Evolutionary conservation across 2,329 filamentous ascomycete genomes (phyloP).

Genomic region (Alternaria alternata): DNA sequence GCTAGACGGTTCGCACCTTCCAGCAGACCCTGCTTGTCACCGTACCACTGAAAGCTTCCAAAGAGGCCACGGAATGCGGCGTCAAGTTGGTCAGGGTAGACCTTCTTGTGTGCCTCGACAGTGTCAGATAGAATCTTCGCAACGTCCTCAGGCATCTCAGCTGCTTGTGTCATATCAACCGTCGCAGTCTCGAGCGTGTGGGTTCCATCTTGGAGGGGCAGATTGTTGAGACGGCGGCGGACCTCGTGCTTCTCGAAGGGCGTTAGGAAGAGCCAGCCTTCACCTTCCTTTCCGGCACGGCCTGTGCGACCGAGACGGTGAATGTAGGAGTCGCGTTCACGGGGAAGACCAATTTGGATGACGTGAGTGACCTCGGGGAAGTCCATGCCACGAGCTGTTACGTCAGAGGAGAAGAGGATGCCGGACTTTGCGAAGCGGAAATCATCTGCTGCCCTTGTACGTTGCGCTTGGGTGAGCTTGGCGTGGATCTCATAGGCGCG

Average conservation of each 20-base stretch:
- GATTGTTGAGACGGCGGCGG: constrained; percentile 61
- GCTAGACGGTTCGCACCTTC: constrained; percentile 56
- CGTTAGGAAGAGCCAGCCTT: constrained; percentile 73
- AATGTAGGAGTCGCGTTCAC: constrained; percentile 58
- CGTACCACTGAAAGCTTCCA: constrained; percentile 58
- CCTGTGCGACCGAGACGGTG: constrained; percentile 62
- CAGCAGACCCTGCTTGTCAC: constrained; percentile 54
- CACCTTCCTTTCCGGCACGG: constrained; percentile 75
- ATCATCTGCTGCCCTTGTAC: constrained; percentile 73
- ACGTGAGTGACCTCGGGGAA: constrained; percentile 63
- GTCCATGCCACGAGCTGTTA: constrained; percentile 62
- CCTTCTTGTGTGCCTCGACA: constrained; percentile 53
- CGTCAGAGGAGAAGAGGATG: constrained; percentile 60
- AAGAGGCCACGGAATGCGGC: constrained; percentile 67
- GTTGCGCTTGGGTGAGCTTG: constrained; percentile 72
- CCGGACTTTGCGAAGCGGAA: constrained; percentile 73
- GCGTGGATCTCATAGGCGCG: constrained; percentile 76
- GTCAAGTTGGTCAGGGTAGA: constrained; percentile 55
- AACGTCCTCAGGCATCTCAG: constrained; percentile 52
- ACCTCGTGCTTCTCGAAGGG: constrained; percentile 61
- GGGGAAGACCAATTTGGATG: constrained; percentile 59
- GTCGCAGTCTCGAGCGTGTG: constrained; percentile 60
- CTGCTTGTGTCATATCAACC: constrained; percentile 55
- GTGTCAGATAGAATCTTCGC: constrained; percentile 58
- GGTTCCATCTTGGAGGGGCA: constrained; percentile 67